These are phyloP conservation scores for Claviceps cyperi DNA, from an alignment of 2,329 filamentous ascomycete species.

Conservation along the genomic window DNA sequence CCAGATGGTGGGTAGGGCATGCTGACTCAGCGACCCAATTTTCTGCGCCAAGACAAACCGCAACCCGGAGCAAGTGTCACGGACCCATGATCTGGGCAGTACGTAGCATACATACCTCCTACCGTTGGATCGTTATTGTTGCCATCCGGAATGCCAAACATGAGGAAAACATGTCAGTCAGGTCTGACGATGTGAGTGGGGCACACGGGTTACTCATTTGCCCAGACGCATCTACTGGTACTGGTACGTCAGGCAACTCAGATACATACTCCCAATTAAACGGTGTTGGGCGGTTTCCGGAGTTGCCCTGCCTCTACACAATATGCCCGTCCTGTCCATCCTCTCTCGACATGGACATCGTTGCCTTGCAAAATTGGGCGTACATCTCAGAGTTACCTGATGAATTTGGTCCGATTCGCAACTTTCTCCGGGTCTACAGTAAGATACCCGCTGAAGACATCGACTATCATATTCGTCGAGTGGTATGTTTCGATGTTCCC, in stretches of 20 bases:
- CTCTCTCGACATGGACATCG: constrained; percentile 18
- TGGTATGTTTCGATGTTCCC: constrained; percentile 10
- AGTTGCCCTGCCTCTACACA: background rate
- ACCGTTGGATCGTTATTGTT: background rate
- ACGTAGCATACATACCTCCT: background rate
- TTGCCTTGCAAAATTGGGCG: constrained; percentile 21
- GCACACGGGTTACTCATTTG: background rate
- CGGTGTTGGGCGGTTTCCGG: background rate
- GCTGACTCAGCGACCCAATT: background rate
- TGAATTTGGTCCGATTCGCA: constrained; percentile 21
- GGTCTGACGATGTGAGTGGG: background rate
- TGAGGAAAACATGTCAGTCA: background rate
- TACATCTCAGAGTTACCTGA: constrained; percentile 23
- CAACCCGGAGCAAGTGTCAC: background rate
- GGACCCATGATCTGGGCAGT: background rate
- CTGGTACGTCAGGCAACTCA: background rate
- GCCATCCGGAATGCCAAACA: background rate
- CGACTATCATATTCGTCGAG: constrained; percentile 20
- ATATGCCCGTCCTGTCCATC: background rate
- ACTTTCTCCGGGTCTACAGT: constrained; percentile 25
- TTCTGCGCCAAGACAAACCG: background rate
- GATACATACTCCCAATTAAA: background rate
- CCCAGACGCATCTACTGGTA: background rate
- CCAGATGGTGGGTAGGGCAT: background rate
- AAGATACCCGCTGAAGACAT: constrained; percentile 20